Percentiles rank a stretch among this genome's conserved stretches.
Conservation (phyloP, 2,329 filamentous ascomycete genomes). For the Teratosphaeria nubilosa region DNA sequence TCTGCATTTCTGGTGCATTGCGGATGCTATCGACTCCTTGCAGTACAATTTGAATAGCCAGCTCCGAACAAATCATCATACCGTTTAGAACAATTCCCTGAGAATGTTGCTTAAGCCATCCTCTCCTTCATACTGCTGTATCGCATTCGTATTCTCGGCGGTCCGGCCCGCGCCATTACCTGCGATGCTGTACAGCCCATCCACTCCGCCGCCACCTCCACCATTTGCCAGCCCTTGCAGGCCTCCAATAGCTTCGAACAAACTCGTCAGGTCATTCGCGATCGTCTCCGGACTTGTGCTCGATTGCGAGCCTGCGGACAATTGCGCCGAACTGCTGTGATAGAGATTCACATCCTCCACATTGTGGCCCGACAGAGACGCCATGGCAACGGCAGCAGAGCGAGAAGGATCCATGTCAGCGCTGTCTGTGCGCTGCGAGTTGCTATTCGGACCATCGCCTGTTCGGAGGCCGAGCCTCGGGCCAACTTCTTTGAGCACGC, state of each 20-base stretch:
- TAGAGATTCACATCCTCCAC: constrained; percentile 49
- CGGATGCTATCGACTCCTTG: no score
- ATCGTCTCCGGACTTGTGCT: constrained; percentile 50
- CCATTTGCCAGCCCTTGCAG: constrained; percentile 22
- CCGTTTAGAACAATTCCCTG: constrained; percentile 45
- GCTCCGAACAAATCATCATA: neutral
- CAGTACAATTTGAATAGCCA: neutral
- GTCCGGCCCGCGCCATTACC: neutral
- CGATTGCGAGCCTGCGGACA: constrained; percentile 18
- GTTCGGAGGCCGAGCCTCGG: constrained; percentile 53
- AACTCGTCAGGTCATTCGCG: constrained; percentile 52
- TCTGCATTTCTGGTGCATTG: no score
- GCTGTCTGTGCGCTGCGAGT: constrained; percentile 1
- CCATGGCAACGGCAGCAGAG: constrained; percentile 55
- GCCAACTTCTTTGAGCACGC: constrained; percentile 60
- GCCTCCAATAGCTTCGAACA: constrained; percentile 54
- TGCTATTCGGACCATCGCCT: constrained; percentile 7
- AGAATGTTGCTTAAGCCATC: constrained; percentile 51
- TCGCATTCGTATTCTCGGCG: neutral
- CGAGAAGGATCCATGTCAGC: constrained; percentile 47
- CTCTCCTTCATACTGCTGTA: constrained; percentile 39
- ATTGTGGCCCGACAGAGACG: constrained; percentile 52
- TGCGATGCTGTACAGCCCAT: constrained; percentile 6
- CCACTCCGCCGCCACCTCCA: constrained; percentile 16
- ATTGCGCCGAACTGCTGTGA: constrained; percentile 13